phyloP scores from a whole-genome alignment of 768 basidiomycete genomes.

The Amanita rubescens region DNA sequence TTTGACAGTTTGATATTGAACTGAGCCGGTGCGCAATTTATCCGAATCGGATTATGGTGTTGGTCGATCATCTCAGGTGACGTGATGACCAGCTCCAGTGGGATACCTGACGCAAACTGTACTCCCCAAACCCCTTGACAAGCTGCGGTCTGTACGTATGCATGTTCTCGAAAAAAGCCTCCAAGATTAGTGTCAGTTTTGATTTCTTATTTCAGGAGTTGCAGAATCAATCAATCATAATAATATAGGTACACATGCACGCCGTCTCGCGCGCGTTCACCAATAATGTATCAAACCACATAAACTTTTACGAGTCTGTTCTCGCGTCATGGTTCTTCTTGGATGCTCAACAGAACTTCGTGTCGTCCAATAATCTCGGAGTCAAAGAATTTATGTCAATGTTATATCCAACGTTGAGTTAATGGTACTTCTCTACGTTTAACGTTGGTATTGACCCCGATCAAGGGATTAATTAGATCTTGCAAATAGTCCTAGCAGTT shows the following conservation, averaged over 20 bases:
- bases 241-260: no score
- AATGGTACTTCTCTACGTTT: background rate
- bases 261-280: no score
- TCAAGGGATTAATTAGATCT: background rate
- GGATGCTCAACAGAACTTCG: background rate
- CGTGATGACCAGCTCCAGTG: background rate
- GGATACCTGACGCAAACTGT: background rate
- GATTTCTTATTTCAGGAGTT: background rate
- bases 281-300: no score
- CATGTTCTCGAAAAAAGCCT: background rate
- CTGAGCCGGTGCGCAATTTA: background rate
- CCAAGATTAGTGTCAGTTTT: background rate
- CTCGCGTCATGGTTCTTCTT: no score
- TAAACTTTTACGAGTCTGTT: no score
- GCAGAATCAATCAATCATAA: no score
- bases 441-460: background rate
- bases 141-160: background rate
- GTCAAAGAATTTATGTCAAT: background rate
- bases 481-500: background rate
- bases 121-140: background rate
- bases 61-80: background rate
- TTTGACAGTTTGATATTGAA: conserved; percentile 1
- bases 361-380: background rate
- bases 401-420: background rate
- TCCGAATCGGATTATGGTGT: background rate